Evolutionary conservation across 805 yeast species (phyloP).

Genomic region (Ogataea kodamae): DNA sequence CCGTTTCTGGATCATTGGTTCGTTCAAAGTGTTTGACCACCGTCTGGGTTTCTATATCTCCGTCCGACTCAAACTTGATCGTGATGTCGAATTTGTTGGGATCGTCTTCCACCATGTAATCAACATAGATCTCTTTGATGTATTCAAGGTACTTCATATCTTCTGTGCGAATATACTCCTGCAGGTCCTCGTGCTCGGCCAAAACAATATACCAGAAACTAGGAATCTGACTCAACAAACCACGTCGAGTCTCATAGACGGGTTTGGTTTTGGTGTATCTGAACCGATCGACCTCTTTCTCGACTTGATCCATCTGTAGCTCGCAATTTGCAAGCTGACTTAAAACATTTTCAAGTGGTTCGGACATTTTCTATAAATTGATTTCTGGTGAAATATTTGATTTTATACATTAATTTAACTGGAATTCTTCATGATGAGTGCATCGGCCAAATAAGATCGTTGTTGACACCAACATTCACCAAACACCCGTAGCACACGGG

Average conservation of each 20-base stretch:
- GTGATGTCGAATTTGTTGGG: constrained; percentile 54
- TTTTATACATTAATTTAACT: no score
- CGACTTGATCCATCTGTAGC: constrained; percentile 55
- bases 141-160: constrained; percentile 74
- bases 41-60: constrained; percentile 51
- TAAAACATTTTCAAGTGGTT: constrained; percentile 36
- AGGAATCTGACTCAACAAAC: constrained; percentile 51
- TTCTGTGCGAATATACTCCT: constrained; percentile 70
- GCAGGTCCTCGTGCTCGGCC: constrained; percentile 80
- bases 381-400: no score
- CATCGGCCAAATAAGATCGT: constrained; percentile 32
- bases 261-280: constrained; percentile 52
- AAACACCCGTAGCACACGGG: constrained; percentile 76
- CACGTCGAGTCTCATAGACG: constrained; percentile 56
- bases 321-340: constrained; percentile 55
- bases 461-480: constrained; percentile 52
- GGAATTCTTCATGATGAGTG: constrained; percentile 21
- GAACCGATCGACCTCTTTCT: constrained; percentile 54
- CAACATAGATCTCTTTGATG: constrained; percentile 60
- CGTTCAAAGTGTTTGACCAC: constrained; percentile 58
- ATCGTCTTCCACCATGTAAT: constrained; percentile 42
- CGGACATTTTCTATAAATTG: constrained; percentile 1
- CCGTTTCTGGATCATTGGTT: constrained; percentile 42
- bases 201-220: constrained; percentile 86
- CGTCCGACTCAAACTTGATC: constrained; percentile 50